Evolutionary conservation across 495 filamentous ascomycete species (phyloP), one percentile per base, ranked within the genome.

Genomic region (Penicillium maclennaniae): DNA sequence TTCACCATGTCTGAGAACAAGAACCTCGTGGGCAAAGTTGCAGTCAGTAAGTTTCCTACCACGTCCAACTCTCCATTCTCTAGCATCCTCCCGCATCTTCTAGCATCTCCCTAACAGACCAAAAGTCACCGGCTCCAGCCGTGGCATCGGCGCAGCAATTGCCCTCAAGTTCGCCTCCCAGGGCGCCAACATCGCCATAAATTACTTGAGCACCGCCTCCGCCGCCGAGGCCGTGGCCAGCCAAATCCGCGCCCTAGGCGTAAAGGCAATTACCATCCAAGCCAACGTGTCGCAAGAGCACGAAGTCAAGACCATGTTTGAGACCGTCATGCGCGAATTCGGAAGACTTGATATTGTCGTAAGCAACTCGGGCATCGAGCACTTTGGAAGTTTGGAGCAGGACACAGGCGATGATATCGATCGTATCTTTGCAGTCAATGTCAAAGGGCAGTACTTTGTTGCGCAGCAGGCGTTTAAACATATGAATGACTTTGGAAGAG

Each of bases 391-490:
- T 50, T 51, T 79, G 49, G 38, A 69, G 38, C 70, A 78, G 44
- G 76, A 79, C 15, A 73, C 66, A n/a, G 69, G 74, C 28, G 76
- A 75, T 51, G 75, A 80, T 54, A 81, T 76, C 48, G 79, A 82
- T 65, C 68, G 70, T 21, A 73, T 81, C 55, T 79, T 81, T 57
- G 68, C 51, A 46, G 73, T 80, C 58, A 83, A 83, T 69, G 76
- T 79, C 28, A 79, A 78, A 47, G 79, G 76, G 27, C 79, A 82
- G 62, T 81, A 80, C 62, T 79, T 83, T 73, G 84, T 89, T 43
- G 85, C 83, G 47, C 81, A 84, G 65, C 78, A 86, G 69, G 85
- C 80, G 7, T 83, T 83, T 67, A 80, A 79, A 69, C 73, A 86
- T 67, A 72, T 83, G 63, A 56, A 71, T 54, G 72, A 81, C 39